Evolutionary conservation across 2,329 filamentous ascomycete species (phyloP).

Genomic region (Pestalotiopsis sp.): DNA sequence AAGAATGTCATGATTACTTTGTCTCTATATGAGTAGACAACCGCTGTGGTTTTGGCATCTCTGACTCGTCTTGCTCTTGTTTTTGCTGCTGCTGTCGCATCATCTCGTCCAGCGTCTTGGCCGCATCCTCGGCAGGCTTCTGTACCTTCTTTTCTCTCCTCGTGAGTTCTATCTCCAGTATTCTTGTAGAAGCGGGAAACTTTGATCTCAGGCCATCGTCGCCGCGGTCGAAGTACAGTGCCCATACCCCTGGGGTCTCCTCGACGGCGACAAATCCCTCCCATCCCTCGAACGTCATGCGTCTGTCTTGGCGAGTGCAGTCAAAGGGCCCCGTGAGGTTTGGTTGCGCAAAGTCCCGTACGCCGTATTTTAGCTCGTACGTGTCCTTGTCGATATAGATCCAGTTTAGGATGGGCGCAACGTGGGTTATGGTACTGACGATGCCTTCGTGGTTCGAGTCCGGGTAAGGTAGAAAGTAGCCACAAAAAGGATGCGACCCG

Average conservation of each 20-base stretch:
- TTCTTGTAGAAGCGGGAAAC: conserved; percentile 47
- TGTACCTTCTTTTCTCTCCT: conserved; percentile 53
- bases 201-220: conserved; percentile 47
- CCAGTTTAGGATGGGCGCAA: conserved; percentile 54
- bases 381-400: conserved; percentile 49
- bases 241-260: conserved; percentile 46
- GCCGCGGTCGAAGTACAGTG: conserved; percentile 50
- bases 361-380: conserved; percentile 49
- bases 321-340: conserved; percentile 52
- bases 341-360: conserved; percentile 43
- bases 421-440: conserved; percentile 51
- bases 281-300: conserved; percentile 52
- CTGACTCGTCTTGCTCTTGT: conserved; percentile 20
- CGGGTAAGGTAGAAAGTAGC: conserved; percentile 61
- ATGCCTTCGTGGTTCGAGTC: conserved; percentile 49
- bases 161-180: conserved; percentile 58
- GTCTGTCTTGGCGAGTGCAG: conserved; percentile 54
- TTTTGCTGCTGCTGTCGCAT: conserved; percentile 28
- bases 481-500: conserved; percentile 54
- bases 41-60: neutral
- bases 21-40: conserved; percentile 4
- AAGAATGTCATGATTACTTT: neutral
- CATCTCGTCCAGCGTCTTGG: conserved; percentile 31
- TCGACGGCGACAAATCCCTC: conserved; percentile 53
- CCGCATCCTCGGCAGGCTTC: conserved; percentile 28